phyloP scores from a whole-genome alignment of 2,329 filamentous ascomycete species.

The Drechmeria coniospora region DNA sequence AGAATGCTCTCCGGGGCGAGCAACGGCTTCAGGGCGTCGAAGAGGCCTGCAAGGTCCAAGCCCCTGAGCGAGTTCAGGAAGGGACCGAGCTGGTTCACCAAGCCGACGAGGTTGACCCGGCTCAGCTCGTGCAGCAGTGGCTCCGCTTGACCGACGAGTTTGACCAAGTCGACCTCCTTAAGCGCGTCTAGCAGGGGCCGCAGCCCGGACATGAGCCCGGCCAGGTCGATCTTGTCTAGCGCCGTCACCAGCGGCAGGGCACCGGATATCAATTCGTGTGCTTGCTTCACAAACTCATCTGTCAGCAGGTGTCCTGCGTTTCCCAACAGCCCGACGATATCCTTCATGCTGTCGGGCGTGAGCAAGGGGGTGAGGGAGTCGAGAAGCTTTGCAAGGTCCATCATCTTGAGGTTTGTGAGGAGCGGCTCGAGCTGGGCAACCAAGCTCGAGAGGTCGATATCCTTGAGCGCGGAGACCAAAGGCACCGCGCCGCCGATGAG shows the following conservation, averaged over 20 bases:
- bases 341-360: slow-evolving; percentile 14
- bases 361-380: slow-evolving; percentile 14
- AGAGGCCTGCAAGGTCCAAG: slow-evolving; percentile 18
- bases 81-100: slow-evolving; percentile 13
- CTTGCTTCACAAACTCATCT: slow-evolving; percentile 16
- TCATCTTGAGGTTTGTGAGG: slow-evolving; percentile 3
- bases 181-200: slow-evolving; percentile 16
- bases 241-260: slow-evolving; percentile 14
- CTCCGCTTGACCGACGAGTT: slow-evolving; percentile 14
- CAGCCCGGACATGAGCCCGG: slow-evolving; percentile 11
- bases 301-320: slow-evolving; percentile 17
- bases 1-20: slow-evolving; percentile 18
- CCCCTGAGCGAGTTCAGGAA: slow-evolving; percentile 14
- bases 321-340: slow-evolving; percentile 17
- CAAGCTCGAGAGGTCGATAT: slow-evolving; percentile 15
- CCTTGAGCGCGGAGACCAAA: slow-evolving; percentile 7
- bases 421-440: no score
- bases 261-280: slow-evolving; percentile 16
- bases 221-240: slow-evolving; percentile 9
- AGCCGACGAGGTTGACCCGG: slow-evolving; percentile 12
- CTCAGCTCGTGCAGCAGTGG: slow-evolving; percentile 17
- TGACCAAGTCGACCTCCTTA: slow-evolving; percentile 16
- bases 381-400: slow-evolving; percentile 7
- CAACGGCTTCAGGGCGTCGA: slow-evolving; percentile 17
- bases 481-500: slow-evolving; percentile 11